A percentile compares a stretch with the other conserved stretches of the same genome.
Conservation (phyloP, 345 rosid genomes). For the Carallia pectinifolia region DNA sequence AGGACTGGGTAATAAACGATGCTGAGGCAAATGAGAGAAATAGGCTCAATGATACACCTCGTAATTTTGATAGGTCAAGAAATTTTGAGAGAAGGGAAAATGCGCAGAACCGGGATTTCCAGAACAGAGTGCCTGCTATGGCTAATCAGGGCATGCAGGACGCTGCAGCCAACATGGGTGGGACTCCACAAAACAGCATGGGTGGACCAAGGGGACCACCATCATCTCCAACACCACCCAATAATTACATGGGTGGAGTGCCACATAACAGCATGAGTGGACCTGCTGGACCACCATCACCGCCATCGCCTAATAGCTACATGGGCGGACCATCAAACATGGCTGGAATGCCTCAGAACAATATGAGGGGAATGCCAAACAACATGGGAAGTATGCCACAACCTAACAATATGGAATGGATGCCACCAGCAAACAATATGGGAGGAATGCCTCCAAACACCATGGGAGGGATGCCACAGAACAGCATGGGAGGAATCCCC, state of each 20-base stretch:
- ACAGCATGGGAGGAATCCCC: conserved; percentile 24
- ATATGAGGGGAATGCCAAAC: conserved; percentile 20
- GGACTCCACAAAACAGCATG: conserved; percentile 20
- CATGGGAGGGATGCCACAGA: conserved; percentile 21
- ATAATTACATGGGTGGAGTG: conserved; percentile 21
- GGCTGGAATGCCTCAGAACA: conserved; percentile 25
- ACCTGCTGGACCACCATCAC: background rate
- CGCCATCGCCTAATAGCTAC: conserved; percentile 6
- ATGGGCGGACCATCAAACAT: conserved; percentile 13
- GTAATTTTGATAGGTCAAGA: conserved; percentile 70
- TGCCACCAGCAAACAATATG: conserved; percentile 16
- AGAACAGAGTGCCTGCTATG: conserved; percentile 30
- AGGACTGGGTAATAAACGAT: conserved; percentile 97
- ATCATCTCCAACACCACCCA: conserved; percentile 36
- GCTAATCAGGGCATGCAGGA: conserved; percentile 41
- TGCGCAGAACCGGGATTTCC: conserved; percentile 34
- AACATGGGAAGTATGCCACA: conserved; percentile 13
- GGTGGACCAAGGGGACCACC: conserved; percentile 12
- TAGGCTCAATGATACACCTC: conserved; percentile 80
- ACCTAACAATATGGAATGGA: conserved; percentile 16
- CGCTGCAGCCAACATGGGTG: conserved; percentile 13
- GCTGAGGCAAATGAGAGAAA: conserved; percentile 86
- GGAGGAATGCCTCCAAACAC: conserved; percentile 20
- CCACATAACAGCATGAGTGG: conserved; percentile 14
- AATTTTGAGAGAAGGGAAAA: conserved; percentile 91